Evolutionary conservation across 345 rosid genomes (phyloP).

Genomic region (Microcos paniculata): DNA sequence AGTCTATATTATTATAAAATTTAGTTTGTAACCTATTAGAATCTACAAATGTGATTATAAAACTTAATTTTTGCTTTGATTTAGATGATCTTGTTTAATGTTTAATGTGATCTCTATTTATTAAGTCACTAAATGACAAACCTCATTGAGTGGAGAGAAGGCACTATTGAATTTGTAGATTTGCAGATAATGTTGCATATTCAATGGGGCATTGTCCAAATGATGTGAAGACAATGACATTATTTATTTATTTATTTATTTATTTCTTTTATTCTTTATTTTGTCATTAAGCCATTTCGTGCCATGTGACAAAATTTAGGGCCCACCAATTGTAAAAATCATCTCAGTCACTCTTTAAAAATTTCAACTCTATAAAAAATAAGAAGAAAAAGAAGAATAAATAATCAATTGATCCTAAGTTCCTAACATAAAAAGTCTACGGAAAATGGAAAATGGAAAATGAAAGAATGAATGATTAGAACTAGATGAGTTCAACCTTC

Average conservation of each 20-base stretch:
- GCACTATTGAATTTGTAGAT: not conserved
- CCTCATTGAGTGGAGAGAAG: slow-evolving; percentile 11
- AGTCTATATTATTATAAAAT: not conserved
- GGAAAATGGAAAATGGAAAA: no score
- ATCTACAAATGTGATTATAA: slow-evolving; percentile 15
- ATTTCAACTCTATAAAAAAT: not conserved
- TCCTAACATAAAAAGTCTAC: no score
- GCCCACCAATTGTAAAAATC: not conserved
- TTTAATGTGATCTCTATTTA: not conserved
- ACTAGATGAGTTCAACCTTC: no score
- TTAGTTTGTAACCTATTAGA: slow-evolving; percentile 7
- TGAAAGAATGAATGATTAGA: no score
- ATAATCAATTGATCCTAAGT: no score
- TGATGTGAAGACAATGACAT: not conserved
- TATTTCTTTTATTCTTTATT: not conserved
- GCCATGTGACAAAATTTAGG: not conserved
- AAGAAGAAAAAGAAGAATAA: not conserved
- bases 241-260: not conserved
- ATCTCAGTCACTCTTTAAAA: not conserved
- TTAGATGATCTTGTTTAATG: not conserved
- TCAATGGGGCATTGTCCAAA: not conserved
- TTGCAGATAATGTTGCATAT: not conserved
- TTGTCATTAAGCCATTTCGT: not conserved
- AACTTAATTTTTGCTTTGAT: slow-evolving; percentile 1
- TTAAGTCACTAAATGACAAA: slow-evolving; percentile 13